Evolutionary conservation across 768 basidiomycete genomes (phyloP).

Genomic region (Rhizopogon vulgaris): DNA sequence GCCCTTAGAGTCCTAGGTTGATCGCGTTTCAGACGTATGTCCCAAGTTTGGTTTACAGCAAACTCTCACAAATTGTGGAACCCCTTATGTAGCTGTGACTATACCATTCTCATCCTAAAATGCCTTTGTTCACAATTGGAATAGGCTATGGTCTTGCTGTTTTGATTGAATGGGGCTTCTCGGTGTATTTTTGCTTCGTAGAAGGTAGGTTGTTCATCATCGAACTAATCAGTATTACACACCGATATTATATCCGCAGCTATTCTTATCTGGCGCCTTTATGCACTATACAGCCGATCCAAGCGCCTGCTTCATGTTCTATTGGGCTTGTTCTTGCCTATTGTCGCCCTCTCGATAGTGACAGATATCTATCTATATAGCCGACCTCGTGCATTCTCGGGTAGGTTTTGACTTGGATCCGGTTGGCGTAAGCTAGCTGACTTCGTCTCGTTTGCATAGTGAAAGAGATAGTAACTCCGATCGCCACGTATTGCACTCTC

Average conservation of each 20-base stretch:
- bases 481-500: background rate
- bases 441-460: background rate
- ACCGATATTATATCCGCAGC: background rate
- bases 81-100: background rate
- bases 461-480: background rate
- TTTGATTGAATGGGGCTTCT: background rate
- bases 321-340: background rate
- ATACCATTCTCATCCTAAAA: background rate
- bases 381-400: background rate
- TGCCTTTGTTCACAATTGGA: background rate
- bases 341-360: background rate
- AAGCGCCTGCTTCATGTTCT: background rate
- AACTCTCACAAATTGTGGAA: background rate
- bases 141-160: background rate
- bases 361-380: background rate
- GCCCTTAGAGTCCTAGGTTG: background rate
- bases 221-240: no score
- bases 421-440: background rate
- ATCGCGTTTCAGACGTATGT: background rate
- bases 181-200: background rate
- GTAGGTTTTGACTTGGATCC: background rate
- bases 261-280: constrained; percentile 1
- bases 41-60: background rate
- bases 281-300: background rate
- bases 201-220: no score